These are phyloP conservation scores for Chaetomium globosum DNA, from an alignment of 2,329 filamentous ascomycete genomes.

Conservation along the genomic window DNA sequence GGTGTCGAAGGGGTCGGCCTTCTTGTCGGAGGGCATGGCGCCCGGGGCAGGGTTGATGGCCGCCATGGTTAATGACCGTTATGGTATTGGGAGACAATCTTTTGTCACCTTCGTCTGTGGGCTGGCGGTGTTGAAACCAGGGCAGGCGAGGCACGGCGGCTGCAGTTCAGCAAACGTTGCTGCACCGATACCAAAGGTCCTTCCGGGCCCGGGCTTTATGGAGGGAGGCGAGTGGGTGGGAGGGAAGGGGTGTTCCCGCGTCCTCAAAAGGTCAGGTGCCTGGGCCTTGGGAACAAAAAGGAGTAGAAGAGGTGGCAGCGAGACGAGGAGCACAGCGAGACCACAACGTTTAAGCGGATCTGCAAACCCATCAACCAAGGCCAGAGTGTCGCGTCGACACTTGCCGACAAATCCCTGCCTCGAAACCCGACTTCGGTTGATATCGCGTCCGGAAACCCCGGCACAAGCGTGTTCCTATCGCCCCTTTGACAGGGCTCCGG, in stretches of 20 bases:
- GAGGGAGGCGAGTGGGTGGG: not conserved
- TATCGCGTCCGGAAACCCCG: slow-evolving; percentile 12
- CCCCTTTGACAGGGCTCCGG: not conserved
- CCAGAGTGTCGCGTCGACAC: slow-evolving; percentile 6
- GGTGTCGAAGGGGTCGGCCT: slow-evolving; percentile 14
- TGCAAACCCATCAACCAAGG: slow-evolving; percentile 6
- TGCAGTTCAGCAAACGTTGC: not conserved
- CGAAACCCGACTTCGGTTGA: not conserved
- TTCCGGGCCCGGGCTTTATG: slow-evolving; percentile 24
- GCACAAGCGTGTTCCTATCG: not conserved
- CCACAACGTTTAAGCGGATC: slow-evolving; percentile 11
- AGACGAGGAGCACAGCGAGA: not conserved
- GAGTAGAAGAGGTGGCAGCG: slow-evolving; percentile 1
- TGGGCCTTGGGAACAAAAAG: slow-evolving; percentile 12
- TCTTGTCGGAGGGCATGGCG: slow-evolving; percentile 17
- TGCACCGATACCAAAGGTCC: slow-evolving; percentile 14
- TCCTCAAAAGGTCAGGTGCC: slow-evolving; percentile 26
- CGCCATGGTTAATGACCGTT: slow-evolving; percentile 23
- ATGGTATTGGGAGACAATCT: not conserved
- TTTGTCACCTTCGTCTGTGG: slow-evolving; percentile 13
- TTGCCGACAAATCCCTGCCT: slow-evolving; percentile 13
- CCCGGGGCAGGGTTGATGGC: slow-evolving; percentile 17
- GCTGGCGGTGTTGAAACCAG: slow-evolving; percentile 22
- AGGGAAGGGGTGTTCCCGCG: slow-evolving; percentile 17
- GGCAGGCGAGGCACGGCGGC: slow-evolving; percentile 17